Conservation (phyloP, 441 rosid species). For the Pelargonium myrrhifolium region DNA sequence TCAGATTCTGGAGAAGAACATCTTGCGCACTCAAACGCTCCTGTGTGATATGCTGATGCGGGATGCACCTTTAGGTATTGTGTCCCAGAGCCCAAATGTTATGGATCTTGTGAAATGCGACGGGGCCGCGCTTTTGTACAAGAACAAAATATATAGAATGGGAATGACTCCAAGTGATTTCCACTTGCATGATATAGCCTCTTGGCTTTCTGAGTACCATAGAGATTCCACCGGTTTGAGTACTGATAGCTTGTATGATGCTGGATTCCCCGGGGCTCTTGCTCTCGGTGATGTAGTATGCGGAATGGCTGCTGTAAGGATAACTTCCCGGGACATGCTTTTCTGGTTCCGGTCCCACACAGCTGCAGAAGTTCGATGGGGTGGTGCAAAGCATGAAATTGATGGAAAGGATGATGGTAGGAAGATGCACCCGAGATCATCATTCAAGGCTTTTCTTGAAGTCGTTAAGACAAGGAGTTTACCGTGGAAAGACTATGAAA, state of each 20-base stretch:
- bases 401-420: slow-evolving; percentile 55
- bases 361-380: slow-evolving; percentile 77
- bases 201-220: slow-evolving; percentile 65
- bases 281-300: slow-evolving; percentile 56
- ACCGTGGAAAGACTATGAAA: slow-evolving; percentile 79
- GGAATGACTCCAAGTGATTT: slow-evolving; percentile 65
- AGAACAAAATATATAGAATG: slow-evolving; percentile 50
- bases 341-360: slow-evolving; percentile 85
- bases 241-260: slow-evolving; percentile 74
- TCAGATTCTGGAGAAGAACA: slow-evolving; percentile 58
- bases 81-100: slow-evolving; percentile 63
- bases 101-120: slow-evolving; percentile 83
- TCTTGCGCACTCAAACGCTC: slow-evolving; percentile 56
- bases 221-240: slow-evolving; percentile 56
- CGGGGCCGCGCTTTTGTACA: slow-evolving; percentile 67
- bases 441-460: slow-evolving; percentile 81
- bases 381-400: slow-evolving; percentile 79
- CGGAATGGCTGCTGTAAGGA: slow-evolving; percentile 64
- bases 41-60: slow-evolving; percentile 82
- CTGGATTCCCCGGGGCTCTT: slow-evolving; percentile 70
- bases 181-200: slow-evolving; percentile 52
- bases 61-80: slow-evolving; percentile 66
- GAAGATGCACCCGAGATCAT: slow-evolving; percentile 80
- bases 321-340: slow-evolving; percentile 54
- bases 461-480: slow-evolving; percentile 58